phyloP scores from a whole-genome alignment of 441 rosid species.

The Erysimum pusillum region DNA sequence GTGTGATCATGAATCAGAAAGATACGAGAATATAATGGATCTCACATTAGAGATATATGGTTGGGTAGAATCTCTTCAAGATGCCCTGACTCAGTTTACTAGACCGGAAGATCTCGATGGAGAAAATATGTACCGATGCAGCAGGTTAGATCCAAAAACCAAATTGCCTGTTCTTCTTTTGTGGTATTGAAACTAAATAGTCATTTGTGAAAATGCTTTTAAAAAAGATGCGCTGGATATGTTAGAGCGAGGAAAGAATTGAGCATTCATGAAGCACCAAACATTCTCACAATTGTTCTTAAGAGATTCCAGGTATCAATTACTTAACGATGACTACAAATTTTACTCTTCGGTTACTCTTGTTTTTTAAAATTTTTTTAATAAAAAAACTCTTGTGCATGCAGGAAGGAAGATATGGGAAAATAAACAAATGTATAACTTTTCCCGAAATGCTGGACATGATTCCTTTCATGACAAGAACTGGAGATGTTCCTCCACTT shows the following conservation, averaged over 20 bases:
- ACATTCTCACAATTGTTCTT: slow-evolving; percentile 85
- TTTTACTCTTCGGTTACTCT: slow-evolving; percentile 16
- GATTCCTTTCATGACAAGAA: slow-evolving; percentile 84
- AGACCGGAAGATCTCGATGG: slow-evolving; percentile 87
- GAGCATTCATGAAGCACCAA: slow-evolving; percentile 88
- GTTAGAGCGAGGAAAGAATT: slow-evolving; percentile 84
- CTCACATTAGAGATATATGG: slow-evolving; percentile 86
- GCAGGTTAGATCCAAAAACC: slow-evolving; percentile 60
- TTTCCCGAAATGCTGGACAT: slow-evolving; percentile 91
- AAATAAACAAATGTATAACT: slow-evolving; percentile 77
- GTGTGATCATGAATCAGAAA: slow-evolving; percentile 82
- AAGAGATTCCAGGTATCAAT: slow-evolving; percentile 84
- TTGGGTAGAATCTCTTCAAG: slow-evolving; percentile 85
- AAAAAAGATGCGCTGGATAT: slow-evolving; percentile 75
- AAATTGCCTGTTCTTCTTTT: not conserved
- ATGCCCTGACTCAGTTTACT: slow-evolving; percentile 87
- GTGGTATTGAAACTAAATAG: slow-evolving; percentile 10
- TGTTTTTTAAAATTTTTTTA: not conserved
- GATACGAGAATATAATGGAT: slow-evolving; percentile 90
- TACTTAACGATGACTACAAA: slow-evolving; percentile 12
- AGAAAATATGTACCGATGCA: slow-evolving; percentile 91
- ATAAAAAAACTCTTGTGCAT: slow-evolving; percentile 34
- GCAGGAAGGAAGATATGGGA: slow-evolving; percentile 89
- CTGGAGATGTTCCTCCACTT: slow-evolving; percentile 76
- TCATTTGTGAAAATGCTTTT: not conserved